Base-by-base conservation (phyloP, 1,139 yeast genomes). In the Casaregolazyma lundiana region DNA sequence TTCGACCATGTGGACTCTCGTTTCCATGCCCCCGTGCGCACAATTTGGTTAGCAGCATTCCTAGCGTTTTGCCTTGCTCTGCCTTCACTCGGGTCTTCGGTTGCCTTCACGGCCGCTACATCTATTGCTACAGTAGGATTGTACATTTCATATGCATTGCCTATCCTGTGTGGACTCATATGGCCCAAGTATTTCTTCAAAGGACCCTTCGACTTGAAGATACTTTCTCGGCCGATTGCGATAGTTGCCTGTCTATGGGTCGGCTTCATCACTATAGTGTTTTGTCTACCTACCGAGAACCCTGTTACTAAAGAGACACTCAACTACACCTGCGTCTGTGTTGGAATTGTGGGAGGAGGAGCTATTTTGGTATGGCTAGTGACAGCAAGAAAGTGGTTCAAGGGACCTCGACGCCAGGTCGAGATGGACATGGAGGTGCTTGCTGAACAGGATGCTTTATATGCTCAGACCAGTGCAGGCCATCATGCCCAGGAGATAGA, bases 301-400 rank as follows among this genome's bases (percentile, higher is more conserved):
- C 79, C 84, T 58, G 78, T 81, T 73, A 86, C 87, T 5, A 65
- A 75, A 6, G 72, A 73, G 20, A 57, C 57, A 35, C 82, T 83
- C 89, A 83, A 82, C 64, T 83, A 87, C 83, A 84, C 89, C 75
- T 35, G 84, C 89, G 75, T 76, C 15, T 92, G 62, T 3, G 54
- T 62, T 20, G 66, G 58, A 17, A 58, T 60, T 44, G 62, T 58
- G 4, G 56, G 56, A n/a, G 56, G 56, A 13, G 50, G 50, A 26
- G 54, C 56, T 9, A 35, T 54, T n/a, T 26, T 50, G 6, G 55
- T 55, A n/a, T 62, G 65, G 64, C 41, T 53, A 30, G 40, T 48
- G 6, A 47, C 53, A n/a, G 63, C 60, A 21, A 47, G 60, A 35
- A 55, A 50, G 20, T 50, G 53, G 52, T 54, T 54, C 42, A 50